Evolutionary conservation across 345 rosid genomes (phyloP), one percentile per base, ranked within the genome.

Genomic region (Excoecaria cochinchinensis): DNA sequence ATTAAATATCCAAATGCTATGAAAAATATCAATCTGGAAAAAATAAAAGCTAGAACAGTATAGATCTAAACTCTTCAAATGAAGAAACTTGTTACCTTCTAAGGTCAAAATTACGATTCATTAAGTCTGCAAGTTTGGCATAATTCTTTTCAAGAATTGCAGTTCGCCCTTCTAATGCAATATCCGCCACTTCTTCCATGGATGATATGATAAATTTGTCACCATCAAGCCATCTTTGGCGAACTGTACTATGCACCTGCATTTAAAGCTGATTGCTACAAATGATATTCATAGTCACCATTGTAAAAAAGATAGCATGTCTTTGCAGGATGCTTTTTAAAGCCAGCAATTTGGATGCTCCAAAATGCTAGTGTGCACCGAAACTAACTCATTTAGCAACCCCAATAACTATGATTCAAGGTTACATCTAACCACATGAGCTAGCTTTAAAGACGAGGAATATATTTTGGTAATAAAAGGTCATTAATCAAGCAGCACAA

Each of bases 211-310:
- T 89, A 70, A 89, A 82, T 77, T 89, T 79, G 75, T 91, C 99
- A 67, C 99, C 99, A 38, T 89, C 82, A 51, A 93, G 89, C 99
- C 99, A 95, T 70, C 95, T 87, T 78, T 91, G 92, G 46, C 90
- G 82, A 59, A 95, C 98, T 44, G 84, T 82, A 74, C 97, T 89
- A 77, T 93, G 99, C 52, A 95, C 91, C 99, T 95, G 84, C 85
- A 87, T 67, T 76, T 31, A 5, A 39, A 82, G 36, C 14, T 5
- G 25, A 2, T 3, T 22, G 47, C 79, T 22, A 60, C 9, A 60
- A 76, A 24, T 66, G 44, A 38, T 58, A 31, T 21, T 6, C 69
- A n/a, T 8, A 44, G 22, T 44, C 24, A 65, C 57, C 40, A 57
- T 40, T 21, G n/a, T 17, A 5, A 55, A 21, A 63, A 51, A 69